A percentile compares a stretch with the other conserved stretches of the same genome.
These are phyloP conservation scores for Erysimum cheiranthoides DNA, from an alignment of 345 rosid genomes.

Conservation along the genomic window DNA sequence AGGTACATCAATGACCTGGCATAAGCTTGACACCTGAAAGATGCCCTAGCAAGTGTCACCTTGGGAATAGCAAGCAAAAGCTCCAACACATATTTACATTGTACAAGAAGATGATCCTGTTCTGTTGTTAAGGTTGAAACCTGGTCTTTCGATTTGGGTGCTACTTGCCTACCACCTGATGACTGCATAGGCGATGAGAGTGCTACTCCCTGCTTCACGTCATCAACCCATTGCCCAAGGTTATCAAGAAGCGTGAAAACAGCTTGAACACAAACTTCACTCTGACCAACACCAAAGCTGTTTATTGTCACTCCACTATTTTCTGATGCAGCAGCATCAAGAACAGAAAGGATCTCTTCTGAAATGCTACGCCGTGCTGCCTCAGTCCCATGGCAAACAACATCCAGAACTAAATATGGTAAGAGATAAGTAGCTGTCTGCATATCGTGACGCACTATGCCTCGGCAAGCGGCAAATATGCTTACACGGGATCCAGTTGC, in stretches of 20 bases:
- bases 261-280: slow-evolving; percentile 96
- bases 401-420: slow-evolving; percentile 88
- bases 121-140: slow-evolving; percentile 52
- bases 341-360: slow-evolving; percentile 86
- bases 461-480: slow-evolving; percentile 92
- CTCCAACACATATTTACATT: slow-evolving; percentile 87
- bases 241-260: slow-evolving; percentile 96
- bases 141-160: slow-evolving; percentile 66
- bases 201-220: slow-evolving; percentile 81
- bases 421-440: slow-evolving; percentile 86
- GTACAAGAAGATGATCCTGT: slow-evolving; percentile 77
- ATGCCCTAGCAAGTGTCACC: slow-evolving; percentile 89
- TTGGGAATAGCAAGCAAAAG: slow-evolving; percentile 86
- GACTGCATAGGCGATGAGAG: slow-evolving; percentile 69
- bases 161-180: slow-evolving; percentile 65
- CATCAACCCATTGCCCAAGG: slow-evolving; percentile 99
- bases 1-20: slow-evolving; percentile 97
- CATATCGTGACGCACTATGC: slow-evolving; percentile 97
- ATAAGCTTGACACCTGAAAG: slow-evolving; percentile 92
- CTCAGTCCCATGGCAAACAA: slow-evolving; percentile 85
- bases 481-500: slow-evolving; percentile 88
- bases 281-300: slow-evolving; percentile 67
- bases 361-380: slow-evolving; percentile 85
- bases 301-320: slow-evolving; percentile 62
- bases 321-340: slow-evolving; percentile 86